Evolutionary conservation across 345 rosid species (phyloP).

Genomic region (Conringia planisiliqua): DNA sequence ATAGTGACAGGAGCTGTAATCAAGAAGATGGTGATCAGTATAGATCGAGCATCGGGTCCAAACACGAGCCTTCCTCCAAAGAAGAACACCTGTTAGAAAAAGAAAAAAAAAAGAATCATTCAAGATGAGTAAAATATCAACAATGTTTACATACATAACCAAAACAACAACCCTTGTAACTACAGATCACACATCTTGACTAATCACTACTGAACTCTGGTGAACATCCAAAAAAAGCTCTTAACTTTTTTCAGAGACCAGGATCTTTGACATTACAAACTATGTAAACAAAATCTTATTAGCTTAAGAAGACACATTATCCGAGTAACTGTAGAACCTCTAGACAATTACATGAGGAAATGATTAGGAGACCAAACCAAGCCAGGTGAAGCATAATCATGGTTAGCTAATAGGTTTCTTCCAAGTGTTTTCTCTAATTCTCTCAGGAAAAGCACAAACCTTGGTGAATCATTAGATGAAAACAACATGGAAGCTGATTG

Average conservation of each 20-base stretch:
- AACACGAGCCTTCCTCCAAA: slow-evolving; percentile 79
- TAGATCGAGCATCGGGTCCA: slow-evolving; percentile 87
- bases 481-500: neutral
- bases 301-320: slow-evolving; percentile 1
- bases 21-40: slow-evolving; percentile 59
- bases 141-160: neutral
- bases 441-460: slow-evolving; percentile 4
- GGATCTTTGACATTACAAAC: neutral
- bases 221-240: neutral
- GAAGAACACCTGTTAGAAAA: slow-evolving; percentile 60
- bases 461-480: neutral
- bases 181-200: neutral
- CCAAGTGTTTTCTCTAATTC: neutral
- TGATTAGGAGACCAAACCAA: neutral
- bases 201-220: neutral
- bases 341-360: neutral
- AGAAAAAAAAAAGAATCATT: neutral
- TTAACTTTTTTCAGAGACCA: neutral
- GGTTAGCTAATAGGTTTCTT: neutral
- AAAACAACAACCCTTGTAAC: neutral
- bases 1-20: slow-evolving; percentile 65
- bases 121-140: neutral
- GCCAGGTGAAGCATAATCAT: neutral
- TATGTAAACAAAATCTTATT: neutral
- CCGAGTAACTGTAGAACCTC: neutral